Evolutionary conservation across 2,329 filamentous ascomycete species (phyloP).

Genomic region (Ascochyta pisi): DNA sequence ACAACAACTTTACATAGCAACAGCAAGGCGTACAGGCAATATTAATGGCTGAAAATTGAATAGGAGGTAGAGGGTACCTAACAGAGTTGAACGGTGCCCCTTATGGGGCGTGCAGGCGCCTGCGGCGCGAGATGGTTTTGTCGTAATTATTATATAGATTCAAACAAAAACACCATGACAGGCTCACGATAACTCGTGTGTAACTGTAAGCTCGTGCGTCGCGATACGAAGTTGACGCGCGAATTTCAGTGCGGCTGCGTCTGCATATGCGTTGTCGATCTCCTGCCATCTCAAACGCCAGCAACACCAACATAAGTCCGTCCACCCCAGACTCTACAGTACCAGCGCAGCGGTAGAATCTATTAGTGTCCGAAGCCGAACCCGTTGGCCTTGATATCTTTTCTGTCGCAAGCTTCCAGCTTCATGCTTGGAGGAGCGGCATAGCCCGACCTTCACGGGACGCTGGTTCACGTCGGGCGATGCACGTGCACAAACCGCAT

Average conservation of each 20-base stretch:
- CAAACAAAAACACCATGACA: constrained; percentile 3
- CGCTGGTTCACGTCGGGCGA: constrained; percentile 3
- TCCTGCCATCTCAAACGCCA: constrained; percentile 12
- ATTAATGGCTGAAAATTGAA: no score
- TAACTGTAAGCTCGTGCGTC: constrained; percentile 9
- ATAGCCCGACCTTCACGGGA: constrained; percentile 16
- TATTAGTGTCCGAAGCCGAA: neutral
- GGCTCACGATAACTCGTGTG: constrained; percentile 1
- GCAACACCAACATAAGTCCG: neutral
- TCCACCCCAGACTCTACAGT: neutral
- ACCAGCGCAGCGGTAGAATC: neutral
- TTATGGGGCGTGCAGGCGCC: neutral
- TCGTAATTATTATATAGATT: neutral
- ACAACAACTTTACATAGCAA: no score
- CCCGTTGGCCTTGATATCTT: neutral
- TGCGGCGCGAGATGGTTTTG: constrained; percentile 2
- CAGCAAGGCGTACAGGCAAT: no score
- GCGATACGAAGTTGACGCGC: neutral
- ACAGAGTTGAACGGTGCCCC: no score
- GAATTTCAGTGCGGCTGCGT: neutral
- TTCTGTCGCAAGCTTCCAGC: constrained; percentile 7
- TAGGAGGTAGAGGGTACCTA: no score
- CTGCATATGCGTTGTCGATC: constrained; percentile 14
- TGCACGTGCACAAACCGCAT: neutral
- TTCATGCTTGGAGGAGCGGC: constrained; percentile 15